Base-by-base conservation (phyloP, 2,329 filamentous ascomycete species). In the Talaromyces sp. region DNA sequence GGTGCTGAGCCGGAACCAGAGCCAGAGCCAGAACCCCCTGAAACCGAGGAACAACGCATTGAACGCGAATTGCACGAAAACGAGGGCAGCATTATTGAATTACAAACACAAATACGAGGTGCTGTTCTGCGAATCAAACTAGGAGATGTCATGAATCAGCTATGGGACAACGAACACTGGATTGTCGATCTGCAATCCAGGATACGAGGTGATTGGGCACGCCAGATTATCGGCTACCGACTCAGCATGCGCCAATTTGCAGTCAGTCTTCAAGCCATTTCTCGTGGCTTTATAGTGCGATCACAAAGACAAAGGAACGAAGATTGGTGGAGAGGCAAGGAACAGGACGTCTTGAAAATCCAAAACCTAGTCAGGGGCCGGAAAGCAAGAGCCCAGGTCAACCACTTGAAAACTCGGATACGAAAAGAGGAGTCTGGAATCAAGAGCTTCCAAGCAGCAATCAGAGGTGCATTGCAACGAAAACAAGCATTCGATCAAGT, bases 41-140 rank as follows among this genome's bases (percentile, higher is more conserved):
- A 97, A 70, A 92, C 90, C 0, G 93, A 97, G 67, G 90, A 97
- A 69, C 92, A 97, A 68, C 83, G 92, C 50, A 88, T 94, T 59
- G 85, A 92, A 54, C 83, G 92, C 58, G 91, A 96, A 71, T 76
- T 99, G 3, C 83, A 80, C 14, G 92, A 96, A 67, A 88, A 91
- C 61, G 89, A 94, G 72, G 76, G 74, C 0, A 77, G 81, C 3
- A 86, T 97, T 50, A 68, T 86, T 19, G 93, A 97, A 62, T 81
- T 99, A 29, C 95, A 99, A 72, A 86, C 90, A 41, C 92, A 97
- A 72, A 84, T 92, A 9, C 85, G 91, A 60, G 94, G 93, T 38
- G 92, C 92, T 0, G 72, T 95, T 64, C 73, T 90, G 54, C 85
- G 94, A 58, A 81, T 97, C 70, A 83, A 82, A 59, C 84, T 97